phyloP scores from a whole-genome alignment of 352 stramenopile species.

The Lagenidium giganteum region DNA sequence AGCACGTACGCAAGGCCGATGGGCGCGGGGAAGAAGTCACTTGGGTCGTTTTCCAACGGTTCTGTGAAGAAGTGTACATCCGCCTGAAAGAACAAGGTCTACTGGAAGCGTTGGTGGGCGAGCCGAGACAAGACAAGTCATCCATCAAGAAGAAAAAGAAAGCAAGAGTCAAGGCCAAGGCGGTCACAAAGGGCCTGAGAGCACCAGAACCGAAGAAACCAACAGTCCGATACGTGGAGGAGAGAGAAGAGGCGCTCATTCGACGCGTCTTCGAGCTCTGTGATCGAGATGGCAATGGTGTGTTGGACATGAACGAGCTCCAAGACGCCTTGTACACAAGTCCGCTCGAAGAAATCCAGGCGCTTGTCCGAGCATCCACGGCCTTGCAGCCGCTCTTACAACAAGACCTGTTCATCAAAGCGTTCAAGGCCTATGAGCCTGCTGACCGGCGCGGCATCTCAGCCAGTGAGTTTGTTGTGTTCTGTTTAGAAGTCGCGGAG shows the following conservation, averaged over 20 bases:
- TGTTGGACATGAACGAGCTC: slow-evolving; percentile 61
- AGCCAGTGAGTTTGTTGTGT: slow-evolving; percentile 67
- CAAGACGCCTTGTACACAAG: slow-evolving; percentile 33
- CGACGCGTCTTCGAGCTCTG: slow-evolving; percentile 48
- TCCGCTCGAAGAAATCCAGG: slow-evolving; percentile 17
- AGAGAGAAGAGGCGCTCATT: slow-evolving; percentile 38
- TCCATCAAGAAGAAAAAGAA: slow-evolving; percentile 1
- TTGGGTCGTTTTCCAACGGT: slow-evolving; percentile 43
- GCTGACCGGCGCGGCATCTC: slow-evolving; percentile 51
- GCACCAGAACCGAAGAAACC: neutral
- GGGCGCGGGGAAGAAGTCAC: slow-evolving; percentile 27
- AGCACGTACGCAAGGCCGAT: slow-evolving; percentile 19
- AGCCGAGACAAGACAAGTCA: neutral
- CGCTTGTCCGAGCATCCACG: slow-evolving; percentile 34
- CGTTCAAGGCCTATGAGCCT: slow-evolving; percentile 56
- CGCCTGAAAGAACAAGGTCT: slow-evolving; percentile 34
- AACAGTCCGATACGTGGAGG: neutral
- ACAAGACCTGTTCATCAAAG: slow-evolving; percentile 52
- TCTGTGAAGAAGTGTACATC: slow-evolving; percentile 43
- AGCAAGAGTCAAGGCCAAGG: slow-evolving; percentile 2
- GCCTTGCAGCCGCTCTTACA: slow-evolving; percentile 56
- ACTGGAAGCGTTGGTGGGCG: no score
- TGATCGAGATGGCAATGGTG: slow-evolving; percentile 50
- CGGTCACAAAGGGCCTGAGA: neutral
- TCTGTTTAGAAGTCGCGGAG: slow-evolving; percentile 61